A percentile compares a stretch with the other conserved stretches of the same genome.
Evolutionary conservation across 257 asterid species (phyloP).

Genomic region (Leonotis leonurus): DNA sequence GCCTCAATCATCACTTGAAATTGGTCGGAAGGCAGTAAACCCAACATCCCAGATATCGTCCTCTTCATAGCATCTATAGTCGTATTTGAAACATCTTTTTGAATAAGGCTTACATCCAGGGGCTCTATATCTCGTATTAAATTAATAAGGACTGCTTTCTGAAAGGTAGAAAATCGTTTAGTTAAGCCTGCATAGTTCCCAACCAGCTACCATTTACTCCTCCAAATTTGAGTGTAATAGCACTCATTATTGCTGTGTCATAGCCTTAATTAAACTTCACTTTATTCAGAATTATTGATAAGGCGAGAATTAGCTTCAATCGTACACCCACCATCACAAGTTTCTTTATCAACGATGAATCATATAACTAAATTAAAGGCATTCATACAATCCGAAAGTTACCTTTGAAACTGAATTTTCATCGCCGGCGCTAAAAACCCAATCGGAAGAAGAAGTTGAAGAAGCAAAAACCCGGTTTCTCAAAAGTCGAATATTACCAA

Average conservation of each 20-base stretch:
- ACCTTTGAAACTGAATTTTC: slow-evolving; percentile 54
- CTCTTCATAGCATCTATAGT: slow-evolving; percentile 96
- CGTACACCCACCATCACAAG: not conserved
- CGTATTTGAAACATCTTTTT: slow-evolving; percentile 76
- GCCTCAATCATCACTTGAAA: slow-evolving; percentile 87
- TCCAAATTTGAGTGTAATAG: not conserved
- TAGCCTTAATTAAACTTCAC: not conserved
- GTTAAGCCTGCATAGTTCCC: not conserved
- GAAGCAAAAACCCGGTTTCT: slow-evolving; percentile 34
- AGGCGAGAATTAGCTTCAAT: slow-evolving; percentile 2
- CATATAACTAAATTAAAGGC: not conserved
- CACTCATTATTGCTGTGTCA: no score
- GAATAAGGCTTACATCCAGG: slow-evolving; percentile 79
- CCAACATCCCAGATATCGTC: slow-evolving; percentile 90
- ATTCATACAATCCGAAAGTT: not conserved
- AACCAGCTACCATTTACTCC: not conserved
- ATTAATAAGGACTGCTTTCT: slow-evolving; percentile 61
- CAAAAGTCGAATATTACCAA: slow-evolving; percentile 14
- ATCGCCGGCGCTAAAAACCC: slow-evolving; percentile 28
- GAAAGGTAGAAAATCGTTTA: slow-evolving; percentile 13
- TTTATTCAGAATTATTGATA: not conserved
- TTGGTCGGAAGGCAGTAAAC: slow-evolving; percentile 88
- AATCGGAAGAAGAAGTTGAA: slow-evolving; percentile 31
- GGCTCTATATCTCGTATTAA: slow-evolving; percentile 89
- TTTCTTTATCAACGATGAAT: not conserved